A percentile compares a stretch with the other conserved stretches of the same genome.
Conservation (phyloP, 805 yeast genomes). For the Sungouiella blattae region DNA sequence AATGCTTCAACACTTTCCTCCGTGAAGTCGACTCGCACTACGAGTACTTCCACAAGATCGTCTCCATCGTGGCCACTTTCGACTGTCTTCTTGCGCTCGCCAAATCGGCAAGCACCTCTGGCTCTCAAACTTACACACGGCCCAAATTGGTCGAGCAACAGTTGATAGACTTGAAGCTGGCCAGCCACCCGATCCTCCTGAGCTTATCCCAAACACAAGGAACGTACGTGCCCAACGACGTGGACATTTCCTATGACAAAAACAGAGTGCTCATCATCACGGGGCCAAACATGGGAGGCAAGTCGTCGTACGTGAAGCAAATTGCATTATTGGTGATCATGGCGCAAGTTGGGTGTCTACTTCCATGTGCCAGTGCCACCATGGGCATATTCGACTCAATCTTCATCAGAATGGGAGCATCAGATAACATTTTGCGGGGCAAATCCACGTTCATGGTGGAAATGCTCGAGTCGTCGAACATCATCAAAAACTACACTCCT, state of each 20-base stretch:
- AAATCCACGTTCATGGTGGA: slow-evolving; percentile 84
- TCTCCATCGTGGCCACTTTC: slow-evolving; percentile 11
- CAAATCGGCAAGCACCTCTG: slow-evolving; percentile 3
- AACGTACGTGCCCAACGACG: slow-evolving; percentile 64
- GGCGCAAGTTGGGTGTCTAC: slow-evolving; percentile 74
- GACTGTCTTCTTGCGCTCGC: slow-evolving; percentile 16
- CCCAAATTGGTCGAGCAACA: slow-evolving; percentile 37
- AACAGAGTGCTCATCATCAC: slow-evolving; percentile 63
- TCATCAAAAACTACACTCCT: slow-evolving; percentile 49
- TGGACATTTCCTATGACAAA: slow-evolving; percentile 42
- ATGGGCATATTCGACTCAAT: slow-evolving; percentile 73
- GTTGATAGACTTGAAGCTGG: slow-evolving; percentile 47
- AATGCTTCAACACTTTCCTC: slow-evolving; percentile 43
- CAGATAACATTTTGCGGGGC: slow-evolving; percentile 70
- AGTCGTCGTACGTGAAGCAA: slow-evolving; percentile 72
- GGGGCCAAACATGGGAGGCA: slow-evolving; percentile 90
- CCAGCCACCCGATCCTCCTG: slow-evolving; percentile 69
- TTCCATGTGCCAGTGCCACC: slow-evolving; percentile 61
- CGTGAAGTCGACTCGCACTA: slow-evolving; percentile 28
- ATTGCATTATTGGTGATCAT: slow-evolving; percentile 66
- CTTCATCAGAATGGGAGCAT: slow-evolving; percentile 83
- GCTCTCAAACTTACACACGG: slow-evolving; percentile 2
- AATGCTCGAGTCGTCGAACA: slow-evolving; percentile 60
- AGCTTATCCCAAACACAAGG: slow-evolving; percentile 30
- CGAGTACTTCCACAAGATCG: slow-evolving; percentile 21